Evolutionary conservation across 805 yeast genomes (phyloP), one percentile per base, ranked within the genome.

Genomic region (Starmerella etchellsii): DNA sequence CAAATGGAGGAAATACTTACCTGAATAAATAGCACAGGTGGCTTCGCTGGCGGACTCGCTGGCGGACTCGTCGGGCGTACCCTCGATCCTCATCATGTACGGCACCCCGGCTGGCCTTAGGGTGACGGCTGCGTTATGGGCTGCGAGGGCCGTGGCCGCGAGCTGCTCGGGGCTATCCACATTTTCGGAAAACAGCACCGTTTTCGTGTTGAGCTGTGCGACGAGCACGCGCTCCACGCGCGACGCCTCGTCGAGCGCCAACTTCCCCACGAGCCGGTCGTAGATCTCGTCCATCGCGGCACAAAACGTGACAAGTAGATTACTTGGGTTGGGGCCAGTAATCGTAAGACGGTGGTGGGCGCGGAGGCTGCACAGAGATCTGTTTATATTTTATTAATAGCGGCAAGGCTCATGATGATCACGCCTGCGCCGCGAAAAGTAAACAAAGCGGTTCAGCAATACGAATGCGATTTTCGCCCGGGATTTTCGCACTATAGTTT

Each of bases 151-250:
- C 16, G 31, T n/a, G 16, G 22, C 22, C 11, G 50, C 47, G 7
- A 28, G 25, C 22, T 19, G 20, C 16, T 28, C 25, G 24, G 54
- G 58, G 44, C 65, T 47, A 41, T 21, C 54, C 48, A 48, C 34
- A 36, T 54, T 47, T 4, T 37, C 28, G 33, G 24, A 11, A 26
- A 39, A 48, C 14, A 50, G 19, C 9, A 51, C 38, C 22, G 34
- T 36, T 14, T 27, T 30, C 11, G 31, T 28, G 16, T 25, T 35
- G 14, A 48, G 34, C 11, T 29, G 31, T 5, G 33, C 36, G 2
- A 50, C 37, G 14, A 47, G 38, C 13, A 45, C 44, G 10, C 40
- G 30, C 5, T 22, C 34, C n/a, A 40, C 47, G 14, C 15, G 20
- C 24, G 39, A 35, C 10, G 22, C 15, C 1, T 35, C 32, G 10